A percentile compares a stretch with the other conserved stretches of the same genome.
Conservation (phyloP, 805 yeast genomes). For the Phaffomyces opuntiae region DNA sequence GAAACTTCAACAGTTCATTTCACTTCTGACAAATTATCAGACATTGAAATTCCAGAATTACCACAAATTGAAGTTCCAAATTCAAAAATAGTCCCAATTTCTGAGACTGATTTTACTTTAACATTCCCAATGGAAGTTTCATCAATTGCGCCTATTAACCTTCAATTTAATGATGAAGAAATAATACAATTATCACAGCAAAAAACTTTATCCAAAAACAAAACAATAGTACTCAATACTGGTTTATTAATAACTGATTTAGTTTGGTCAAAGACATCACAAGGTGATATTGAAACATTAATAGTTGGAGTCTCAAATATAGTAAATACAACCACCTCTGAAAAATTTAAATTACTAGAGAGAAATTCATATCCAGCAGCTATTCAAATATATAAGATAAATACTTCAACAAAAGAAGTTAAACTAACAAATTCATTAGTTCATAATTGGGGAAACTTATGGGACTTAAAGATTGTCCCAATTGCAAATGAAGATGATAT, state of each 20-base stretch:
- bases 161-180: constrained; percentile 16
- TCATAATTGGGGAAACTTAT: constrained; percentile 39
- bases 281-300: constrained; percentile 30
- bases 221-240: constrained; percentile 36
- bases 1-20: constrained; percentile 39
- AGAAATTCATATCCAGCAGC: constrained; percentile 29
- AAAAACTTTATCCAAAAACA: constrained; percentile 19
- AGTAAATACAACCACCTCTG: constrained; percentile 20
- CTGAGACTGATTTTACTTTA: constrained; percentile 17
- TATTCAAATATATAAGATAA: constrained; percentile 39
- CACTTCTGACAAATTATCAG: constrained; percentile 25
- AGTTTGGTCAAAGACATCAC: constrained; percentile 40
- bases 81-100: constrained; percentile 14
- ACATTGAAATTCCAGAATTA: constrained; percentile 7
- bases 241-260: constrained; percentile 48
- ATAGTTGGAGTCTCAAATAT: constrained; percentile 44
- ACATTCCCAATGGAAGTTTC: constrained; percentile 19
- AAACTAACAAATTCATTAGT: constrained; percentile 25
- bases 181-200: constrained; percentile 10
- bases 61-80: constrained; percentile 4
- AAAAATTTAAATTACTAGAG: constrained; percentile 22
- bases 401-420: constrained; percentile 23
- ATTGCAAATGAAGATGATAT: constrained; percentile 34
- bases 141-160: constrained; percentile 3
- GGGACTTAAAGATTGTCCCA: constrained; percentile 35